phyloP scores from a whole-genome alignment of 2,329 filamentous ascomycete species.

The Coniochaeta prunicola region DNA sequence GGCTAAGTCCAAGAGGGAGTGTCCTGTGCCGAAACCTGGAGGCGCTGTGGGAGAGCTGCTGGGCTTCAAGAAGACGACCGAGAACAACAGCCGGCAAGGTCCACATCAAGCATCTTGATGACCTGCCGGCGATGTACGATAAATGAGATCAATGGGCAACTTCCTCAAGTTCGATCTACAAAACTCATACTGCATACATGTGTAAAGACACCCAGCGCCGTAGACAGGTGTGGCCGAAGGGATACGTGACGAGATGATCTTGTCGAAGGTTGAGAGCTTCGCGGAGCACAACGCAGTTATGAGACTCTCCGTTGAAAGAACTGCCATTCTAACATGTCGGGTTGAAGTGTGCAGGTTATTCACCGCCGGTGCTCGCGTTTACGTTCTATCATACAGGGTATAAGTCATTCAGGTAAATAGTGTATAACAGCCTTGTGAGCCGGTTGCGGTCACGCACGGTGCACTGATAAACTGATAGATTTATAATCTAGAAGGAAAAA shows the following conservation, averaged over 20 bases:
- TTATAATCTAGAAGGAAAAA: no score
- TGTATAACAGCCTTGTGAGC: no score
- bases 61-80: conserved; percentile 49
- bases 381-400: not conserved
- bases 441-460: no score
- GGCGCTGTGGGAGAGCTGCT: conserved; percentile 48
- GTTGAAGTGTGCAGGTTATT: not conserved
- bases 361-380: not conserved
- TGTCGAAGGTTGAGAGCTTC: not conserved
- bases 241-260: not conserved
- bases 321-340: not conserved
- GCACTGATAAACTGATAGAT: no score
- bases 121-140: conserved; percentile 1
- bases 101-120: not conserved
- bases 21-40: conserved; percentile 84
- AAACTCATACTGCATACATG: not conserved
- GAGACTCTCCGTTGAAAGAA: not conserved
- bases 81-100: conserved; percentile 6
- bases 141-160: conserved; percentile 3
- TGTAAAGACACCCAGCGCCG: not conserved
- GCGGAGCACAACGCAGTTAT: not conserved
- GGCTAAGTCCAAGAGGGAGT: conserved; percentile 57
- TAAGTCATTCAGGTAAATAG: no score
- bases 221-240: not conserved
- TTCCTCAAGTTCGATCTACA: not conserved